Evolutionary conservation across 2,329 filamentous ascomycete species (phyloP), one percentile per base, ranked within the genome.

Genomic region (Nemania sp.): DNA sequence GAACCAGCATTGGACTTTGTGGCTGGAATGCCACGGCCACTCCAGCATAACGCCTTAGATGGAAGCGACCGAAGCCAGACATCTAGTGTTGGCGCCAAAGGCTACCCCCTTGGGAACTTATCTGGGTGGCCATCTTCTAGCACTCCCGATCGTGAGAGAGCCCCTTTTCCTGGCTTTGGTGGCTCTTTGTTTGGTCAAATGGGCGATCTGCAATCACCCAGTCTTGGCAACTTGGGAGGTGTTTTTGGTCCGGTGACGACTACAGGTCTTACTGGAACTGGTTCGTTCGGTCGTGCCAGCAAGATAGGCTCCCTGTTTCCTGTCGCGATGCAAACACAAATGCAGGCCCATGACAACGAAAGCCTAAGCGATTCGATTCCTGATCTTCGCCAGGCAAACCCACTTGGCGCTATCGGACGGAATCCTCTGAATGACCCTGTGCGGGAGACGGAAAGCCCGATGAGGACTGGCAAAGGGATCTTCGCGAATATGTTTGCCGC

Each of bases 61-160:
- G 88, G 87, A 5, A 90, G 91, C 62, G 93, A 97, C 68, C 87
- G 93, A 17, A 97, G 92, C 69, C 91, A 96, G 71, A 96, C 90
- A 0, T 96, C 92, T 0, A 96, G 92, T 66, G 89, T 88, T 15
- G 89, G 90, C 11, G 84, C 89, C 37, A 89, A 91, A 64, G 86
- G 81, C 8, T 96, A 90, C 61, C 78, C 86, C 11, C 73, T 90
- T 5, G 81, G 80, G 41, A 82, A 80, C 22, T 73, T 90, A 31
- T 78, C 79, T 2, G 84, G 86, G 46, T 88, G 86, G 75, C 77
- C 83, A 48, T 83, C 86, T 61, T 78, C 84, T 34, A 81, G 84
- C 54, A 89, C 85, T 2, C 86, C 89, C 6, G 89, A 87, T 63
- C 82, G 84, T 6, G 84, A 87, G 56, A 77, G 84, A 45, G 70